Percentiles rank a stretch among this genome's conserved stretches.
Evolutionary conservation across 192 early-diverging fungal genomes (phyloP).

Genomic region (Coemansia sp.): DNA sequence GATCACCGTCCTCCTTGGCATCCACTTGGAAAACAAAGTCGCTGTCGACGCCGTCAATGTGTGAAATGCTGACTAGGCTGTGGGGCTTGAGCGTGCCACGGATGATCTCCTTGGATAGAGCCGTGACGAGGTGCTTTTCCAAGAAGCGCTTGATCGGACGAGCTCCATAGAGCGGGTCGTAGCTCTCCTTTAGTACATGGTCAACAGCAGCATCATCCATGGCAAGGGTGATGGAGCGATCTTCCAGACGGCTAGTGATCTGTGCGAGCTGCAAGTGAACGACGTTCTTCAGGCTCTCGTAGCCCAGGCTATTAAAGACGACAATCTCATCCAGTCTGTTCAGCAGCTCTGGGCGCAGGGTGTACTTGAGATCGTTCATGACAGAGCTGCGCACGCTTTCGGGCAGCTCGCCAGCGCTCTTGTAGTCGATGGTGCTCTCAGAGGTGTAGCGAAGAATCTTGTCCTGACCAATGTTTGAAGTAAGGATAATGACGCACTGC

Average conservation of each 20-base stretch:
- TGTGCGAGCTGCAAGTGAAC: constrained; percentile 70
- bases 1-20: constrained; percentile 28
- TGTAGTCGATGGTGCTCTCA: constrained; percentile 26
- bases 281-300: constrained; percentile 67
- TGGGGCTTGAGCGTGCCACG: constrained; percentile 65
- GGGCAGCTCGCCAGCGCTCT: constrained; percentile 42
- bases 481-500: constrained; percentile 96
- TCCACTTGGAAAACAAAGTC: constrained; percentile 51
- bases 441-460: constrained; percentile 57
- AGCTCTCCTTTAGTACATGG: constrained; percentile 76
- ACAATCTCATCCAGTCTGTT: constrained; percentile 97
- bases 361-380: constrained; percentile 77
- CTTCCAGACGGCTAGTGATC: constrained; percentile 69
- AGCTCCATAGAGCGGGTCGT: constrained; percentile 95
- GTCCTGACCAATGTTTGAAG: constrained; percentile 82
- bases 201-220: constrained; percentile 74
- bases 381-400: constrained; percentile 60
- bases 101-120: constrained; percentile 72
- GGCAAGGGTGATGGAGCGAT: constrained; percentile 72
- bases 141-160: constrained; percentile 89
- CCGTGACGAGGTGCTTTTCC: constrained; percentile 80
- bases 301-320: constrained; percentile 74
- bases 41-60: constrained; percentile 22
- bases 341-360: constrained; percentile 92
- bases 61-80: constrained; percentile 57